Conservation (phyloP, 768 basidiomycete species). For the Lentinula aciculospora region DNA sequence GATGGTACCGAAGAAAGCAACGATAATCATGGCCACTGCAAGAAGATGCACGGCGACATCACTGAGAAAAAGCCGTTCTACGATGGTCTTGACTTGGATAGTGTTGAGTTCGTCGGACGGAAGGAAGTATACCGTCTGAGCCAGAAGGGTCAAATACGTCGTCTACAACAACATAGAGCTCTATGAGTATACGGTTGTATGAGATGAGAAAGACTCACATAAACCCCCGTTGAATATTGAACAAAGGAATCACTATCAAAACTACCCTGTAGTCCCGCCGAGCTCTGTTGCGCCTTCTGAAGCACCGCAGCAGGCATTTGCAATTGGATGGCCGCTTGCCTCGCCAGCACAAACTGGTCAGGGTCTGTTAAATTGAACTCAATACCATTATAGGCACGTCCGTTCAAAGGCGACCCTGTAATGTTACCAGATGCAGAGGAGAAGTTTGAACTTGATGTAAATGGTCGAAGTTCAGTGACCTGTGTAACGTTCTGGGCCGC, state of each 20-base stretch:
- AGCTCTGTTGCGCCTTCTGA: conserved; percentile 35
- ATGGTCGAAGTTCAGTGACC: conserved; percentile 35
- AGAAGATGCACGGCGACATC: conserved; percentile 39
- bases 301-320: conserved; percentile 48
- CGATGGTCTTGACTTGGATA: conserved; percentile 36
- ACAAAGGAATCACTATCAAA: conserved; percentile 33
- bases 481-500: conserved; percentile 35
- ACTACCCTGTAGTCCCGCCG: conserved; percentile 29
- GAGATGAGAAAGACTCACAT: conserved; percentile 30
- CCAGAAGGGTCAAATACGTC: conserved; percentile 45
- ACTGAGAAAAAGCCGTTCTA: conserved; percentile 44
- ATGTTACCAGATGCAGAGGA: conserved; percentile 36
- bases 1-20: conserved; percentile 36
- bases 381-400: conserved; percentile 50
- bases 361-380: conserved; percentile 37
- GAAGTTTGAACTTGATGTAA: conserved; percentile 30
- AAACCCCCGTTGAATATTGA: conserved; percentile 33
- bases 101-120: conserved; percentile 25
- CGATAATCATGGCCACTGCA: conserved; percentile 32
- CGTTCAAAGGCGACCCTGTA: conserved; percentile 37
- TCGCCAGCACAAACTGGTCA: conserved; percentile 32
- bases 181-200: background rate
- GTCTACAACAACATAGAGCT: conserved; percentile 18
- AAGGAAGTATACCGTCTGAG: conserved; percentile 47
- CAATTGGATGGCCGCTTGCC: conserved; percentile 38